Conservation (phyloP, 1,139 yeast species). For the Candida albicans region DNA sequence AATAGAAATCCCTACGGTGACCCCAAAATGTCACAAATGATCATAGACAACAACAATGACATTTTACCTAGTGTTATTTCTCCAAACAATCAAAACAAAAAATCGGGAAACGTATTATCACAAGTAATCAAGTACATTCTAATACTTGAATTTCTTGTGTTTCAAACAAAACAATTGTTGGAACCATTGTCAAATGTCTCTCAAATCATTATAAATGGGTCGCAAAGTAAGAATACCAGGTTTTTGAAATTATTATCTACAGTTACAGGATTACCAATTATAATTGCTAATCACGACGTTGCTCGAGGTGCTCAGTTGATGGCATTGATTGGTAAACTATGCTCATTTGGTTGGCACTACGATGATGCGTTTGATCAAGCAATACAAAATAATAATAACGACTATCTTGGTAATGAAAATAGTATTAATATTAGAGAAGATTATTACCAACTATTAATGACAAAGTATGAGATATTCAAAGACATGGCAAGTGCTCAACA, state of each 20-base stretch:
- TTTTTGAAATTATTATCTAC: conserved; percentile 33
- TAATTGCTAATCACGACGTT: conserved; percentile 18
- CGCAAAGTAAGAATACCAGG: conserved; percentile 49
- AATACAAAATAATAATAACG: background rate
- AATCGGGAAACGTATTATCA: background rate
- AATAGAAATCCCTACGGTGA: conserved; percentile 57
- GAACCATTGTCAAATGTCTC: conserved; percentile 18
- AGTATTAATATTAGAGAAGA: conserved; percentile 3
- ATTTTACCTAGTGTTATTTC: conserved; percentile 13
- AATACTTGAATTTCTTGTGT: conserved; percentile 49
- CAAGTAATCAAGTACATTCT: conserved; percentile 44
- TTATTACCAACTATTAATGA: conserved; percentile 13
- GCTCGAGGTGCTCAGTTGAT: conserved; percentile 41
- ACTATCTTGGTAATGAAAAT: background rate
- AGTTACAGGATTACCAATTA: conserved; percentile 24
- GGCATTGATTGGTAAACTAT: conserved; percentile 15
- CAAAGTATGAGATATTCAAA: conserved; percentile 31
- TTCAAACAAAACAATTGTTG: conserved; percentile 46
- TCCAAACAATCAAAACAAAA: background rate
- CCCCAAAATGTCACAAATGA: conserved; percentile 47
- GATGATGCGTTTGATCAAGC: conserved; percentile 7
- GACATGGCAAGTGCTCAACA: conserved; percentile 40
- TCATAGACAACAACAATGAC: conserved; percentile 46
- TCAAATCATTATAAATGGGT: conserved; percentile 46
- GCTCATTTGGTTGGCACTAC: conserved; percentile 2